A percentile compares a stretch with the other conserved stretches of the same genome.
These are phyloP conservation scores for Xylariaceae sp. DNA, from an alignment of 2,329 filamentous ascomycete genomes.

Conservation along the genomic window DNA sequence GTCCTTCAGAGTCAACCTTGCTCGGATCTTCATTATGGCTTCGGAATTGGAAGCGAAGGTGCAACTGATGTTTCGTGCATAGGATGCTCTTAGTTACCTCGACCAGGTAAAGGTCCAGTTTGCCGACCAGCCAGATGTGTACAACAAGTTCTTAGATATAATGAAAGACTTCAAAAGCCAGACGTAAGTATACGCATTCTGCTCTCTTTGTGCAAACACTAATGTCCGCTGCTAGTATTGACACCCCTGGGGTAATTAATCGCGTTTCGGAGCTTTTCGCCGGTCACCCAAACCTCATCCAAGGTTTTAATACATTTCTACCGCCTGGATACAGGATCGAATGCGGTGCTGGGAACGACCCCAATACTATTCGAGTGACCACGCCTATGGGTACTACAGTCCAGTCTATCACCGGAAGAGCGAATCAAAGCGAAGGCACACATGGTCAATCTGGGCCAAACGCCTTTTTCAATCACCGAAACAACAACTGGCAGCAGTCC, in stretches of 20 bases:
- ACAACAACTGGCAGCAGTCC: conserved; percentile 60
- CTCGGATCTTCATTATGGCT: too few relatives aligned
- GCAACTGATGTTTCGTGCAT: conserved; percentile 37
- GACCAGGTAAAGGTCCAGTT: conserved; percentile 99
- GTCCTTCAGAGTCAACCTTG: neutral
- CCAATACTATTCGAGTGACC: conserved; percentile 94
- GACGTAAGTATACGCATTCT: conserved; percentile 64
- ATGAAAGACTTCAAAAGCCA: conserved; percentile 99
- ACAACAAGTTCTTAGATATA: conserved; percentile 95
- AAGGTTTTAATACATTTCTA: conserved; percentile 97
- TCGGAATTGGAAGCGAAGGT: too few relatives aligned
- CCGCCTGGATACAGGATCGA: conserved; percentile 96
- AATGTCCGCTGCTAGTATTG: conserved; percentile 65
- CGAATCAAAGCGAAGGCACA: conserved; percentile 52
- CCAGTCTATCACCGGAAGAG: conserved; percentile 74
- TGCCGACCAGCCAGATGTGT: conserved; percentile 94
- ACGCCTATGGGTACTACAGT: conserved; percentile 98
- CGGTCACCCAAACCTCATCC: conserved; percentile 92
- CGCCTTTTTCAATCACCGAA: conserved; percentile 55
- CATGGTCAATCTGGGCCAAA: conserved; percentile 45
- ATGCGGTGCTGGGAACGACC: conserved; percentile 90
- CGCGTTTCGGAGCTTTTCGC: conserved; percentile 95
- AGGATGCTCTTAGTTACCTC: conserved; percentile 87
- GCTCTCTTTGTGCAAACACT: conserved; percentile 37
- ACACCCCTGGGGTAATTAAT: conserved; percentile 96